Base-by-base conservation (phyloP, 2,329 filamentous ascomycete genomes). In the Graphilbum sp. region DNA sequence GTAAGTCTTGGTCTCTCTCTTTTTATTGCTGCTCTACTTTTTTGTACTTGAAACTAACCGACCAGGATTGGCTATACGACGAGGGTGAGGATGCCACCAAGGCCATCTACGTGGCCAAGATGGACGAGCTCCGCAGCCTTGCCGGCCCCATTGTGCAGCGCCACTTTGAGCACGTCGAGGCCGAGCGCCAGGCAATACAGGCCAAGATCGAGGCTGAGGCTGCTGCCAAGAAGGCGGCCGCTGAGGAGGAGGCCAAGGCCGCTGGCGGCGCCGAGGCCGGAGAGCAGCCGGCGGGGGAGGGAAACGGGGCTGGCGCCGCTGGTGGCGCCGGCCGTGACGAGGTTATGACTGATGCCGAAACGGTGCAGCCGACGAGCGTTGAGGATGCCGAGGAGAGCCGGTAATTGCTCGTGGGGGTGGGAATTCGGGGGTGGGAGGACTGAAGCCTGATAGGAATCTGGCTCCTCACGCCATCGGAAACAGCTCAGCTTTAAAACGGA, bases 1-100 rank as follows among this genome's bases (percentile, higher is more conserved):
- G 88, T 95, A 72, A 66, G 81, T 56, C 33, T 5, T 24, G 21
- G 48, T 18, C n/a, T 16, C 3, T 17, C 25, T 56, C 30, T 17
- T 16, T 24, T 16, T 24, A 16, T 4, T 35, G 16, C 46, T 49
- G n/a, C 15, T 13, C 13, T 8, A 12, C 11, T 31, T 9, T 31
- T 34, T 19, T 41, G 9, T 31, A 32, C 32, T 32, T 25, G 32
- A 13, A 25, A 20, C 9, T n/a, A 3, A 4, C 46, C 21, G n/a
- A 4, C 31, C 39, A 96, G 88, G 87, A 98, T 56, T 98, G 90
- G 90, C 71, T 98, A 44, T 96, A 96, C 60, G 88, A 95, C 39
- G 90, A 96, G 40, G 90, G 90, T 43, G 87, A 95, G 46, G 90
- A 98, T 58, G 75, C 86, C 48, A 81, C 81, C 53, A 96, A 96